phyloP scores from a whole-genome alignment of 2,329 filamentous ascomycete species.

The Chrysosporium keratinophilum region DNA sequence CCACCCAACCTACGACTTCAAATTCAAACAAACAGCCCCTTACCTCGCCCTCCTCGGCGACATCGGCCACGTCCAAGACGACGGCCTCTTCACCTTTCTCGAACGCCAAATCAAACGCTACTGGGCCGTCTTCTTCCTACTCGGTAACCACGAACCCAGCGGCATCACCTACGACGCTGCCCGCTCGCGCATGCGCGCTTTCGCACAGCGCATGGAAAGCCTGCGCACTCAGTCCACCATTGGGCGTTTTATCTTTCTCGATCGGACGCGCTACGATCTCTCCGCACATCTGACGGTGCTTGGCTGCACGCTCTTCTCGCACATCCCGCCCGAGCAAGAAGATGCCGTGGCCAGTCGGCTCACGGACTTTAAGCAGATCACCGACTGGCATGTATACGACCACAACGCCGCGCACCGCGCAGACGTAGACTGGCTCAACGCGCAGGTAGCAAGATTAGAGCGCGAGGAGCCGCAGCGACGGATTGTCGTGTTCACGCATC shows the following conservation, averaged over 20 bases:
- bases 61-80: slow-evolving; percentile 41
- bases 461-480: slow-evolving; percentile 20
- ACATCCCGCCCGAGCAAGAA: slow-evolving; percentile 28
- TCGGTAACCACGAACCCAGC: slow-evolving; percentile 50
- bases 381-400: slow-evolving; percentile 20
- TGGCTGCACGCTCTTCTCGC: slow-evolving; percentile 42
- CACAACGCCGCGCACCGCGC: slow-evolving; percentile 21
- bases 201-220: slow-evolving; percentile 14
- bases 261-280: slow-evolving; percentile 28
- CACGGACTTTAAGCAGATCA: slow-evolving; percentile 40
- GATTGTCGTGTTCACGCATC: slow-evolving; percentile 26
- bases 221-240: slow-evolving; percentile 8
- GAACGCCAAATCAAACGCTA: slow-evolving; percentile 41
- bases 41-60: slow-evolving; percentile 49
- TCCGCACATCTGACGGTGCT: slow-evolving; percentile 27
- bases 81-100: slow-evolving; percentile 41
- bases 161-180: slow-evolving; percentile 22
- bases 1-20: slow-evolving; percentile 44
- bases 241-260: slow-evolving; percentile 29
- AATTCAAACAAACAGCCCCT: slow-evolving; percentile 40
- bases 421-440: slow-evolving; percentile 27
- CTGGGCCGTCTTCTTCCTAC: slow-evolving; percentile 41
- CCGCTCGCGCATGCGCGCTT: slow-evolving; percentile 17
- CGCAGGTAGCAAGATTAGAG: slow-evolving; percentile 19
- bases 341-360: slow-evolving; percentile 23